These are phyloP conservation scores for Loxodes magnus DNA, from an alignment of 73 alveolate species.

Conservation along the genomic window DNA sequence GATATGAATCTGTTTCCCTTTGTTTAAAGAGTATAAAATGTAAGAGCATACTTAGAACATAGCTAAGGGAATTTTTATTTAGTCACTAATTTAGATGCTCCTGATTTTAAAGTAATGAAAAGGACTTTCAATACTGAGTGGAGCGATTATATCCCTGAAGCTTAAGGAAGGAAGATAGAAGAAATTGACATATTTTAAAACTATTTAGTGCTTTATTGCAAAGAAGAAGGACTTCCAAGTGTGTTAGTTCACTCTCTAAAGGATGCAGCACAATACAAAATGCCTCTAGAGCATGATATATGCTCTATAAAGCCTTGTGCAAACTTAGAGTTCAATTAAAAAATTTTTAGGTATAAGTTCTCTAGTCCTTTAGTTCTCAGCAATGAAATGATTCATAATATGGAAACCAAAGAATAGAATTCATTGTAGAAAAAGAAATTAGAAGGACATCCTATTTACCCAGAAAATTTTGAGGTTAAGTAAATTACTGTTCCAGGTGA, in stretches of 20 bases:
- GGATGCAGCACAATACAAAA: conserved; percentile 11
- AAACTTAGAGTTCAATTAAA: conserved; percentile 43
- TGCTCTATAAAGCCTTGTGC: conserved; percentile 54
- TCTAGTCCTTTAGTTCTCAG: conserved; percentile 56
- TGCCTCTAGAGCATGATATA: conserved; percentile 35
- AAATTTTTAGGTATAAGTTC: conserved; percentile 31
- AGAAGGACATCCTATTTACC: conserved; percentile 46
- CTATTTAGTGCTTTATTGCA: conserved; percentile 49
- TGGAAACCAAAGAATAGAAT: conserved; percentile 15
- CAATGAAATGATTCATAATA: conserved; percentile 36
- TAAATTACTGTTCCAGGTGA: conserved; percentile 71
- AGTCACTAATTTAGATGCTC: conserved; percentile 36
- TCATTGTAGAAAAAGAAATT: conserved; percentile 29
- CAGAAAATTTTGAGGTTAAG: conserved; percentile 40
- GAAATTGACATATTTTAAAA: conserved; percentile 69
- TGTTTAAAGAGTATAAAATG: conserved; percentile 22
- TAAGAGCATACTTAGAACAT: conserved; percentile 47
- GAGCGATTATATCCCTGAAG: conserved; percentile 21
- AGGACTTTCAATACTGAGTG: conserved; percentile 9
- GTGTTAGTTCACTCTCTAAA: conserved; percentile 28
- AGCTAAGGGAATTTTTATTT: conserved; percentile 35
- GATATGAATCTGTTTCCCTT: conserved; percentile 18
- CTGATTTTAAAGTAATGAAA: conserved; percentile 34
- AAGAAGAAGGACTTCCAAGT: conserved; percentile 40
- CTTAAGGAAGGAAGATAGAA: conserved; percentile 34